Base-by-base conservation (phyloP, 345 rosid genomes). In the Pistacia integerrima region DNA sequence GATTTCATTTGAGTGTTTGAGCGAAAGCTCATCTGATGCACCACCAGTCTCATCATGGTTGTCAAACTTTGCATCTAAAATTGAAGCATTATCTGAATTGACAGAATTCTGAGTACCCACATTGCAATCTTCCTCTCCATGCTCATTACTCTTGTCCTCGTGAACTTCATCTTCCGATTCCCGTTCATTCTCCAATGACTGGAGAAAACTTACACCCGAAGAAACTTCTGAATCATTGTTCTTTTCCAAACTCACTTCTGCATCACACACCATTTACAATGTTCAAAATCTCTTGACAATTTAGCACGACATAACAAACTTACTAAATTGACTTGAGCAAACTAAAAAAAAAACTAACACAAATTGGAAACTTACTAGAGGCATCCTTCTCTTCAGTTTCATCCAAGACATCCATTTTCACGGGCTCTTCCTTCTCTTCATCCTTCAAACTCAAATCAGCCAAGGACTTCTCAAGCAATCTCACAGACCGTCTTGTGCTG, bases 401-500 rank as follows among this genome's bases (percentile, higher is more conserved):
- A 48, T 77, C 74, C 68, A 84, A 62, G 36, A 69, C 81, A 44
- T 82, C 79, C 74, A 69, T 59, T 63, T 77, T 81, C 52, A 69
- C 68, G 46, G 78, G 67, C 57, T 73, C 70, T 25, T 76, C 30
- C 30, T 14, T 63, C 79, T 25, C 81, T 74, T 79, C 79, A 52
- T 84, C 86, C 35, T 85, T 87, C 82, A 96, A 82, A 79, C 85
- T 81, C 77, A 93, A 61, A 17, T 81, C 84, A 67, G 73, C 85
- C 90, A 91, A 81, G 72, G 68, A 78, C 79, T 90, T 90, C 86
- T 87, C 97, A 64, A 96, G 57, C 79, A 96, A 51, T 73, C 88
- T 91, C 61, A 84, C 86, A 3, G 98, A 90, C 38, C 86, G 85
- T 87, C 99, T 88, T 2, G 97, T 91, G 76, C 91, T 83, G 66